These are phyloP conservation scores for Heterobasidion annosum DNA, from an alignment of 1,284 basidiomycete species.

Conservation along the genomic window DNA sequence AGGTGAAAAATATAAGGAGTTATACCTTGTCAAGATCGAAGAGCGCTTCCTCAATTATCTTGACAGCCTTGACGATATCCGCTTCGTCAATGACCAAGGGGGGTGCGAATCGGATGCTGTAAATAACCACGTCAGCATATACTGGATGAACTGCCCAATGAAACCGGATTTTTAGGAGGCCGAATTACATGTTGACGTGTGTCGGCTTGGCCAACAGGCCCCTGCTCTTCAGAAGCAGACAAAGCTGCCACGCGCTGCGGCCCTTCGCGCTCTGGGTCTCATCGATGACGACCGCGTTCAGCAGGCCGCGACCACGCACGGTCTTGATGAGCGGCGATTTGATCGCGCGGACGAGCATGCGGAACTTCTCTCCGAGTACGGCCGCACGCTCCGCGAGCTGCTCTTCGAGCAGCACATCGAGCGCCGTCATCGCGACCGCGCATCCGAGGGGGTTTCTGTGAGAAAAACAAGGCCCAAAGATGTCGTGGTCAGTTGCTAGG, in stretches of 20 bases:
- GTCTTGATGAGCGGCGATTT: slow-evolving; percentile 62
- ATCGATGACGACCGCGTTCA: slow-evolving; percentile 95
- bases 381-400: slow-evolving; percentile 17
- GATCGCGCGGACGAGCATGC: slow-evolving; percentile 53
- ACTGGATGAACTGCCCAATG: background rate
- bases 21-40: slow-evolving; percentile 73
- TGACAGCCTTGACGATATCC: slow-evolving; percentile 70
- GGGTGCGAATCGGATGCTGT: slow-evolving; percentile 89
- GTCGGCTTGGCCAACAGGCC: slow-evolving; percentile 95
- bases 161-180: background rate
- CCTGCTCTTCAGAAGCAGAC: slow-evolving; percentile 84
- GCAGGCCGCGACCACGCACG: slow-evolving; percentile 80
- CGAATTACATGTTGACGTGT: slow-evolving; percentile 80
- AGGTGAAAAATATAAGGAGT: background rate
- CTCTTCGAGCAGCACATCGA: slow-evolving; percentile 11
- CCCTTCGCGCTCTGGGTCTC: slow-evolving; percentile 70
- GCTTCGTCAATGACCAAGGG: slow-evolving; percentile 88
- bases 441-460: slow-evolving; percentile 88
- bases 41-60: slow-evolving; percentile 72
- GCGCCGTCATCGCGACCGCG: slow-evolving; percentile 86
- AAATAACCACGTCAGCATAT: slow-evolving; percentile 1
- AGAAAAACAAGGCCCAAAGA: background rate
- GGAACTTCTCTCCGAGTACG: slow-evolving; percentile 77
- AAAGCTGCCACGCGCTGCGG: slow-evolving; percentile 92
- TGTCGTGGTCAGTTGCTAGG: background rate